phyloP scores from a whole-genome alignment of 2,329 filamentous ascomycete species.

The Thielaviopsis populi region DNA sequence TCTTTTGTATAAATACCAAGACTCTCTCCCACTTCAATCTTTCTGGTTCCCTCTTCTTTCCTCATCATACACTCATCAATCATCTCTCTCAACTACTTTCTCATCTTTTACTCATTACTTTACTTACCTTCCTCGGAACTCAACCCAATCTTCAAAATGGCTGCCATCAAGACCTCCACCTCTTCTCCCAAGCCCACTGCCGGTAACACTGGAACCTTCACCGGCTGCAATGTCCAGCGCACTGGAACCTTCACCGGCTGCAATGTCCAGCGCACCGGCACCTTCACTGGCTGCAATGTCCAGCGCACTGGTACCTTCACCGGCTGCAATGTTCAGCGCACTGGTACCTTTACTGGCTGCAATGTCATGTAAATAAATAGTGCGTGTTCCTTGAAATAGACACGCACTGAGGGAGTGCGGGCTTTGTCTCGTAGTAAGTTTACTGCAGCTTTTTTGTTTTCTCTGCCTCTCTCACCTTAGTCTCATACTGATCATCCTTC shows the following conservation, averaged over 20 bases:
- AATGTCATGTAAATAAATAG: neutral
- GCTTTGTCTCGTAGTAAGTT: neutral
- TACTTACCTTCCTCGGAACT: neutral
- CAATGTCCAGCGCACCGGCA: neutral
- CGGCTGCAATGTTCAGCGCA: neutral
- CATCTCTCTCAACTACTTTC: neutral
- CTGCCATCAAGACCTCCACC: conserved; percentile 10
- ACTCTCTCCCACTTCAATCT: neutral
- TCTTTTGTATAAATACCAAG: neutral
- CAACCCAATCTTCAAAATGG: conserved; percentile 12
- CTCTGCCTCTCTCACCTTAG: neutral
- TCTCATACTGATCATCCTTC: neutral
- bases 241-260: too few relatives aligned
- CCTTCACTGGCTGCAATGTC: neutral
- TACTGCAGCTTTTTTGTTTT: neutral
- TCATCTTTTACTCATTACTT: neutral
- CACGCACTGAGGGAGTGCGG: neutral
- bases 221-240: too few relatives aligned
- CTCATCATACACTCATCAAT: conserved; percentile 5
- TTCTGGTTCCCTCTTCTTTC: neutral
- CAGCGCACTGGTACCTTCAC: neutral
- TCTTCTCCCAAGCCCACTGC: neutral
- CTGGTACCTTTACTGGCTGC: neutral
- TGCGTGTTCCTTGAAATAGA: neutral
- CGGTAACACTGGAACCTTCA: neutral